Percentiles rank a stretch among this genome's conserved stretches.
phyloP scores from a whole-genome alignment of 2,329 filamentous ascomycete species.

The Diaporthe eres region DNA sequence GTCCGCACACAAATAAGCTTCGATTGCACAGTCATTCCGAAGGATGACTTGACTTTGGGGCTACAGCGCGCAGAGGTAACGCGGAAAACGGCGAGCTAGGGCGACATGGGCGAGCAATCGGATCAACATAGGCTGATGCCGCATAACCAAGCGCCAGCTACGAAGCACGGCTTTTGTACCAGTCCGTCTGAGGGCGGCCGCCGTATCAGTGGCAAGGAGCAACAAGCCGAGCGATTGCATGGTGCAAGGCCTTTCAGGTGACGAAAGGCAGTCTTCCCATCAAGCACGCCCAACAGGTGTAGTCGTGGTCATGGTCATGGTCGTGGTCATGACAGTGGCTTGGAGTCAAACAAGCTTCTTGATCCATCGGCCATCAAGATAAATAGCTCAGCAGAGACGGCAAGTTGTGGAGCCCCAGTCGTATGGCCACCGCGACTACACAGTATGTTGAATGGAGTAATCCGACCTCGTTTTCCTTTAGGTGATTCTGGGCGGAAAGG shows the following conservation, averaged over 20 bases:
- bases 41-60: conserved; percentile 3
- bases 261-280: not conserved
- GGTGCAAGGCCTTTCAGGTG: not conserved
- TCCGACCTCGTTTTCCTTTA: not conserved
- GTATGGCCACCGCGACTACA: not conserved
- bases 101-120: not conserved
- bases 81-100: not conserved
- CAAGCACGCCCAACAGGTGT: not conserved
- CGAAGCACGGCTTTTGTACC: not conserved
- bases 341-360: not conserved
- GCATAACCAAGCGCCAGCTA: not conserved
- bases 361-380: not conserved
- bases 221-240: not conserved
- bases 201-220: not conserved
- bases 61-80: not conserved
- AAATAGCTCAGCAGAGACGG: not conserved
- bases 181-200: conserved; percentile 12
- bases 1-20: not conserved
- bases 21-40: not conserved
- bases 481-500: not conserved
- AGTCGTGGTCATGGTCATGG: not conserved
- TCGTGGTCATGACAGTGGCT: not conserved
- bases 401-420: not conserved
- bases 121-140: not conserved
- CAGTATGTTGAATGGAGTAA: not conserved